phyloP scores from a whole-genome alignment of 1,139 yeast genomes.

The Pichia sp. region DNA sequence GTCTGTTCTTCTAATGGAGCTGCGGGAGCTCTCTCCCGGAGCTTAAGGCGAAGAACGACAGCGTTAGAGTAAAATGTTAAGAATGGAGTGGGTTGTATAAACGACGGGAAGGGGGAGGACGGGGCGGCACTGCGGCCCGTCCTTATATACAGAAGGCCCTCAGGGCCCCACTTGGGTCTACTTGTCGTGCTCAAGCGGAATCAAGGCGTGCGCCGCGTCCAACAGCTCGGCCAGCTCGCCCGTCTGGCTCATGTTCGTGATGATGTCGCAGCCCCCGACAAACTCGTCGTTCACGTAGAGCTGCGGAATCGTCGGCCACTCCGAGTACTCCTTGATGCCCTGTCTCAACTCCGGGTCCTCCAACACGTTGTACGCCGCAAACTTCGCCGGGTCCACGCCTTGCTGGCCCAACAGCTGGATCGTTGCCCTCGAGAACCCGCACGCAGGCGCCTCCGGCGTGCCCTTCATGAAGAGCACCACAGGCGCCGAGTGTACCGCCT shows the following conservation, averaged over 20 bases:
- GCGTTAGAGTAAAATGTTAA: background rate
- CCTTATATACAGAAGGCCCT: too few relatives aligned
- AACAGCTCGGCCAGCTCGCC: constrained; percentile 89
- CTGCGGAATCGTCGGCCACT: constrained; percentile 89
- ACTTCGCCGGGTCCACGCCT: constrained; percentile 93
- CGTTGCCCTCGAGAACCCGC: constrained; percentile 90
- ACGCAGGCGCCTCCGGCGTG: constrained; percentile 62
- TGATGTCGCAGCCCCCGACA: constrained; percentile 95
- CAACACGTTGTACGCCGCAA: constrained; percentile 94
- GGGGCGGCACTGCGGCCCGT: too few relatives aligned
- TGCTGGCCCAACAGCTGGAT: constrained; percentile 91
- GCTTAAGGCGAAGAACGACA: constrained; percentile 19
- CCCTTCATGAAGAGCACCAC: constrained; percentile 96
- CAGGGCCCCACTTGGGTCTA: background rate
- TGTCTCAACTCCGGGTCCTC: constrained; percentile 90
- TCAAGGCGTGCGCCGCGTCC: constrained; percentile 73
- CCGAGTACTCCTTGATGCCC: constrained; percentile 91
- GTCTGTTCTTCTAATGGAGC: constrained; percentile 15
- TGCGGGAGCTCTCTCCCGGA: background rate
- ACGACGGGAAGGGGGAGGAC: background rate
- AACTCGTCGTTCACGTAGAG: constrained; percentile 73
- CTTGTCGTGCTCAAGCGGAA: constrained; percentile 56
- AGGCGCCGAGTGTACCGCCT: constrained; percentile 82
- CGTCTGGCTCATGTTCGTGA: constrained; percentile 81
- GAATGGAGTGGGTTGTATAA: background rate